These are phyloP conservation scores for Penicillium manginii DNA, from an alignment of 495 filamentous ascomycete species.

Conservation along the genomic window DNA sequence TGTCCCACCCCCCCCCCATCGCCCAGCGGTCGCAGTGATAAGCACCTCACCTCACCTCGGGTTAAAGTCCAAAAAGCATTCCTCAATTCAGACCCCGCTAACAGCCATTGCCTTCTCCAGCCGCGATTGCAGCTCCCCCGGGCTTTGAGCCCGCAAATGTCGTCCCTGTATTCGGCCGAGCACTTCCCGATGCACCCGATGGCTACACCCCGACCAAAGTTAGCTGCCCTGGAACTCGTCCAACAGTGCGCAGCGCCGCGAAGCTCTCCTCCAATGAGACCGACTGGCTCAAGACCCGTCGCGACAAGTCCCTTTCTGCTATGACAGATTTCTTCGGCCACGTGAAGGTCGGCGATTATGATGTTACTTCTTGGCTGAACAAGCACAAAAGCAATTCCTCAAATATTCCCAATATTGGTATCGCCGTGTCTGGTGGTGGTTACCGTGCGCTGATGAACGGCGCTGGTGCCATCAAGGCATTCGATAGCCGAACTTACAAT, in stretches of 20 bases:
- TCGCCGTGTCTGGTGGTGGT: slow-evolving; percentile 67
- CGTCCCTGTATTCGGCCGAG: slow-evolving; percentile 26
- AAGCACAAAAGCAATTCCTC: slow-evolving; percentile 57
- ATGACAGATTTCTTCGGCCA: slow-evolving; percentile 74
- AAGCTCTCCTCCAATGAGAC: slow-evolving; percentile 68
- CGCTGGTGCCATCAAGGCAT: slow-evolving; percentile 84
- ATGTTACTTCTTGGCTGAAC: slow-evolving; percentile 72
- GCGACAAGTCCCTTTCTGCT: slow-evolving; percentile 61
- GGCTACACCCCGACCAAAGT: slow-evolving; percentile 48
- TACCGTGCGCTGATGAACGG: slow-evolving; percentile 89
- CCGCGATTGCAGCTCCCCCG: slow-evolving; percentile 22
- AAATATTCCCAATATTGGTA: slow-evolving; percentile 64
- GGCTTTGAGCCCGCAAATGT: slow-evolving; percentile 14
- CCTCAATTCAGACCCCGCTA: slow-evolving; percentile 2
- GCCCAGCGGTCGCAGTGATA: slow-evolving; percentile 9
- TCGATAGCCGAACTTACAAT: slow-evolving; percentile 74
- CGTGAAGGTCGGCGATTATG: slow-evolving; percentile 74
- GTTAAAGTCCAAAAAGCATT: background rate
- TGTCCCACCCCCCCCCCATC: slow-evolving; percentile 8
- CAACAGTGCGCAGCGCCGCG: slow-evolving; percentile 57
- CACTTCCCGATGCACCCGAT: slow-evolving; percentile 52
- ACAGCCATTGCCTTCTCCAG: slow-evolving; percentile 11
- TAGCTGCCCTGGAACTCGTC: slow-evolving; percentile 48
- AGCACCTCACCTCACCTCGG: background rate
- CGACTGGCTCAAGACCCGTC: slow-evolving; percentile 63